Conservation (phyloP, 2,329 filamentous ascomycete genomes). For the Aspergillus cejpii region DNA sequence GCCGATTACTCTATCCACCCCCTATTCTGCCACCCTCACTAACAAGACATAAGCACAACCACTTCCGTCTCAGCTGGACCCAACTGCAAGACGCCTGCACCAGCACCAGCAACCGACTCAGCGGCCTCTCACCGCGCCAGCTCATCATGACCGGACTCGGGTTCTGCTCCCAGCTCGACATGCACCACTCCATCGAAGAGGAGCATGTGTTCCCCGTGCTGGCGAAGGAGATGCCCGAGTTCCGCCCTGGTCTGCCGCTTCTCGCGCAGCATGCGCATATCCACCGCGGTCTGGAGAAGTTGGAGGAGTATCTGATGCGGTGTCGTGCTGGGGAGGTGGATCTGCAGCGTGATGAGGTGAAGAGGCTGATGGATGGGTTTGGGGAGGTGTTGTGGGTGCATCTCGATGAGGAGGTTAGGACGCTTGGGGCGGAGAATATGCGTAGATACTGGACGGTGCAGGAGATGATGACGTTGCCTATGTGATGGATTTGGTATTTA, state of each 20-base stretch:
- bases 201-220: constrained; percentile 71
- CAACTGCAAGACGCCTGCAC: constrained; percentile 61
- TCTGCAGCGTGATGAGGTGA: constrained; percentile 53
- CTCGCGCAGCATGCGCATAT: constrained; percentile 71
- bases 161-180: constrained; percentile 63
- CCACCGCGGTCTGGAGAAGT: constrained; percentile 63
- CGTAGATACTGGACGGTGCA: constrained; percentile 69
- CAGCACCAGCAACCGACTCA: constrained; percentile 50
- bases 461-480: constrained; percentile 65
- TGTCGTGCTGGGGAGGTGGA: constrained; percentile 59
- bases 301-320: constrained; percentile 58
- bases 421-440: constrained; percentile 81
- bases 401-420: constrained; percentile 74
- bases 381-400: constrained; percentile 73
- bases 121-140: constrained; percentile 58
- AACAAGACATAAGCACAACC: constrained; percentile 57
- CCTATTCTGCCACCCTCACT: constrained; percentile 7
- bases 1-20: constrained; percentile 19
- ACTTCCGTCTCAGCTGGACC: constrained; percentile 70
- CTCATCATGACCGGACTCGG: constrained; percentile 63
- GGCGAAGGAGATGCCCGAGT: constrained; percentile 71
- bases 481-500: neutral
- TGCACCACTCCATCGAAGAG: constrained; percentile 81
- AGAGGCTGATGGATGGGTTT: constrained; percentile 68
- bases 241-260: constrained; percentile 58